phyloP scores from a whole-genome alignment of 2,329 filamentous ascomycete species.

The Penicillium rolfsii region DNA sequence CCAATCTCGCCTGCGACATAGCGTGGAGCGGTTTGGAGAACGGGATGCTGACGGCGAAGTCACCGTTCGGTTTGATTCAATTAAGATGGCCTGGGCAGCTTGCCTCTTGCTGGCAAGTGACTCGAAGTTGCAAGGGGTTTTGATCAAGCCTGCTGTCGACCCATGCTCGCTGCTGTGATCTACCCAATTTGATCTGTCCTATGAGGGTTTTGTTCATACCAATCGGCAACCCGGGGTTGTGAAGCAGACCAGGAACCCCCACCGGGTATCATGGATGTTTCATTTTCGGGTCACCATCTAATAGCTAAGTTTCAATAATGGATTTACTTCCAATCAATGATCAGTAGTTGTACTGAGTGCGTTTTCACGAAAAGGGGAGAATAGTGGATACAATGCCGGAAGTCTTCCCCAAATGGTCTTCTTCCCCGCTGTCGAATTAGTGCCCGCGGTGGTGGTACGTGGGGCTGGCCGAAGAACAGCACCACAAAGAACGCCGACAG shows the following conservation, averaged over 20 bases:
- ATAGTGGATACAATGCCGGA: background rate
- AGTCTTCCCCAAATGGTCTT: background rate
- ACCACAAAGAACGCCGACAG: background rate
- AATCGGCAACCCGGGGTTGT: background rate
- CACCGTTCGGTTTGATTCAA: conserved; percentile 16
- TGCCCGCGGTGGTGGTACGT: background rate
- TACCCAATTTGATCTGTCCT: background rate
- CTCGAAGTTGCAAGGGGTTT: background rate
- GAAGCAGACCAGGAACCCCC: background rate
- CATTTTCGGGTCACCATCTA: background rate
- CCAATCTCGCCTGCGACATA: background rate
- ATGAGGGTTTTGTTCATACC: conserved; percentile 4
- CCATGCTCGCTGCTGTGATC: conserved; percentile 7
- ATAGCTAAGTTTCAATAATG: background rate
- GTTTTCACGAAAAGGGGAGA: background rate
- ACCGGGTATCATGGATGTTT: background rate
- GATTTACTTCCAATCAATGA: background rate
- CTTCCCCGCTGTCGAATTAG: background rate
- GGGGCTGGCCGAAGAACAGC: background rate
- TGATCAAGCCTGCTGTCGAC: background rate
- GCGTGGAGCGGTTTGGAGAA: conserved; percentile 18
- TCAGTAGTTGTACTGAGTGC: background rate
- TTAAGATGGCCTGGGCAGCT: conserved; percentile 13
- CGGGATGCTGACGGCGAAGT: background rate
- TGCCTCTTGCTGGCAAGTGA: background rate